Evolutionary conservation across 2,329 filamentous ascomycete genomes (phyloP), one percentile per base, ranked within the genome.

Genomic region (Ustulina deusta): DNA sequence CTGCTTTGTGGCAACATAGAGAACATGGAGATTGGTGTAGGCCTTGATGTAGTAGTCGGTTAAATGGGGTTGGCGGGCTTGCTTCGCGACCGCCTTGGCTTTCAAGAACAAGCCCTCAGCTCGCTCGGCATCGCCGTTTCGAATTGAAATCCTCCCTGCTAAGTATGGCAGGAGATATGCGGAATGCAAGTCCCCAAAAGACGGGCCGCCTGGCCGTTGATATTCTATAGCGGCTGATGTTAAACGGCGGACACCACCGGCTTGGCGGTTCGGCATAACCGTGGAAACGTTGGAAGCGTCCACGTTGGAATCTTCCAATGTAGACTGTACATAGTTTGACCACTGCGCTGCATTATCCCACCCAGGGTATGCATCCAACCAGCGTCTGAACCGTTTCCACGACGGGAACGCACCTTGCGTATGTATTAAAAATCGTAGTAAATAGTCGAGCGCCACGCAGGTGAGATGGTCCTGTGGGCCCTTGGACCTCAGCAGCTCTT

Each of bases 401-500:
- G 69, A 69, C 36, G 32, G 38, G 34, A 42, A 62, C 17, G 69
- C 49, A 62, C 69, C 68, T 55, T 68, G 42, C 32, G 65, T 66
- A 36, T 65, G 51, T 63, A 66, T 68, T 29, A 68, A 22, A 20
- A 66, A 68, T n/a, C 69, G 63, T n/a, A 71, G 52, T n/a, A 71
- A 38, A 22, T 71, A 71, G 58, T 68, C 61, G 6, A 71, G 62
- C 51, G 71, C 69, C 27, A 72, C 46, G 15, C 69, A 68, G 22
- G 71, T 72, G 25, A 74, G 65, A 38, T 71, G 67, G 20, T 71
- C 59, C 4, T 70, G 54, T 22, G 70, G 66, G 10, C 71, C 72
- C 40, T 66, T 70, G 49, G 61, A 68, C 20, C 17, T 42, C 15
- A 60, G 57, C 36, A 73, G 22, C 40, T 74, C 72, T 48, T 66